phyloP scores from a whole-genome alignment of 257 asterid species.

The Capsicum rhomboideum region DNA sequence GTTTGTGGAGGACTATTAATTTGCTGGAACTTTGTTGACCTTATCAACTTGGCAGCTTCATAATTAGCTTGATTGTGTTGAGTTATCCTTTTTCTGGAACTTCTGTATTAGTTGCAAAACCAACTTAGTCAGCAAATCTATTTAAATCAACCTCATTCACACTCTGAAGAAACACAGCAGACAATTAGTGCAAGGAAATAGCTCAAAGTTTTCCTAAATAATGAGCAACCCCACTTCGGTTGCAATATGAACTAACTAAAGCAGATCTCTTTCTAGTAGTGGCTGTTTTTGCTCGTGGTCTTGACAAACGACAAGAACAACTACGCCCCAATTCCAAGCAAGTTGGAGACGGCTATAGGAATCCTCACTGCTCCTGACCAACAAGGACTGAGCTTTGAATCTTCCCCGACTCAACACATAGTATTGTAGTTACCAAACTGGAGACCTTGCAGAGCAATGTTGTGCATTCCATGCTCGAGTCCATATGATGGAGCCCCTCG shows the following conservation, averaged over 20 bases:
- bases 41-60: background rate
- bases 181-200: background rate
- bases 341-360: background rate
- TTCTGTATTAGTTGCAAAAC: background rate
- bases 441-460: slow-evolving; percentile 28
- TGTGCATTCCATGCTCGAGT: slow-evolving; percentile 13
- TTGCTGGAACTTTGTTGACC: background rate
- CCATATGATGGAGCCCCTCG: slow-evolving; percentile 2
- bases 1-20: background rate
- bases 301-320: background rate
- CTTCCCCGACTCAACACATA: background rate
- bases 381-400: slow-evolving; percentile 36
- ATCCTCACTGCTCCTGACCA: slow-evolving; percentile 2
- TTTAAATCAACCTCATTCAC: slow-evolving; percentile 1
- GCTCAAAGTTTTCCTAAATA: background rate
- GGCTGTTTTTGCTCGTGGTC: background rate
- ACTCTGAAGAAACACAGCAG: background rate
- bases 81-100: background rate
- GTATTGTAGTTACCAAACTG: slow-evolving; percentile 34
- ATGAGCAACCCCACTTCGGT: background rate
- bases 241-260: background rate
- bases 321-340: background rate
- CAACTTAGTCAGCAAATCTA: background rate
- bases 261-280: background rate
- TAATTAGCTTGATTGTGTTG: background rate